Conservation (phyloP, 2,329 filamentous ascomycete species). For the Neocucurbitaria cava region DNA sequence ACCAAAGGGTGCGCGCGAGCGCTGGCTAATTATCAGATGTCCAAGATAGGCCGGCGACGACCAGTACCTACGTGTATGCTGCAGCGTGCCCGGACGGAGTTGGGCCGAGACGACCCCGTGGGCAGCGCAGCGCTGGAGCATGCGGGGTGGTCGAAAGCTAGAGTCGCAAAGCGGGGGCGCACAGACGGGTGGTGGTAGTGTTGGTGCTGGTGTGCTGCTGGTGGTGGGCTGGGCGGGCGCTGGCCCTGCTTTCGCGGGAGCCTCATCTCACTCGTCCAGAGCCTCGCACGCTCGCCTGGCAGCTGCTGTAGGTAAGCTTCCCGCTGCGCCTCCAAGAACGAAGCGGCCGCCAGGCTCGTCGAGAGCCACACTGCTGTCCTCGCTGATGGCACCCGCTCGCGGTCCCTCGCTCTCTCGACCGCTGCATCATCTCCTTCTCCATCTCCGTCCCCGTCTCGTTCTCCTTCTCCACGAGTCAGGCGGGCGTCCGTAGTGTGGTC, state of each 20-base stretch:
- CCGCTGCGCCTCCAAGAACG: constrained; percentile 10
- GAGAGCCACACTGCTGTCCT: neutral
- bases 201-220: too few relatives aligned
- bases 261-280: constrained; percentile 20
- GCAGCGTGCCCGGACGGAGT: constrained; percentile 4
- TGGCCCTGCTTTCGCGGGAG: constrained; percentile 17
- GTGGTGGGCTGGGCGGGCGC: too few relatives aligned
- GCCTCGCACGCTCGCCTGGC: constrained; percentile 3
- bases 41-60: neutral
- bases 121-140: neutral
- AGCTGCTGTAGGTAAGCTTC: constrained; percentile 12
- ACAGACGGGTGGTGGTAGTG: neutral
- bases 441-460: neutral
- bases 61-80: too few relatives aligned
- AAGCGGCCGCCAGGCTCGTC: constrained; percentile 6
- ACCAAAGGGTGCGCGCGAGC: neutral
- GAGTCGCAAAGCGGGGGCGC: constrained; percentile 1
- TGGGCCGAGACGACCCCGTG: constrained; percentile 12
- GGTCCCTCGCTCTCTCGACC: neutral
- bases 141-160: neutral
- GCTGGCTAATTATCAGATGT: neutral
- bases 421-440: neutral
- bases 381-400: constrained; percentile 1
- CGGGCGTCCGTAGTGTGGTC: constrained; percentile 1
- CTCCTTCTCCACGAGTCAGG: neutral